Conservation (phyloP, 371 early-diverging fungal species). For the Saksenaea oblongispora region DNA sequence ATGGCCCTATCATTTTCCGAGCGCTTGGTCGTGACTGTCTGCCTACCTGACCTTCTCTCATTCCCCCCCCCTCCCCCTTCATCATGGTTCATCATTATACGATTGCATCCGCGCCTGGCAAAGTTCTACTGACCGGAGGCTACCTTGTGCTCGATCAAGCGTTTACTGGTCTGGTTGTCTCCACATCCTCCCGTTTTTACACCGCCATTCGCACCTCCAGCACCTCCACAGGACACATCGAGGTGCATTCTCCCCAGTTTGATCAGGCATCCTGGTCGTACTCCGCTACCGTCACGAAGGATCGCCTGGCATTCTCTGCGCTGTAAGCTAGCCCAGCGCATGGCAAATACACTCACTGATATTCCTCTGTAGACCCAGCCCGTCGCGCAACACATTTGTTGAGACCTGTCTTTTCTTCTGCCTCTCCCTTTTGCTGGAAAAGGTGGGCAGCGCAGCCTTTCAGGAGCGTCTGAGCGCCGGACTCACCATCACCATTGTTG, state of each 20-base stretch:
- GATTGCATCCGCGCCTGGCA: slow-evolving; percentile 89
- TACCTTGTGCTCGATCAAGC: slow-evolving; percentile 88
- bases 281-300: slow-evolving; percentile 22
- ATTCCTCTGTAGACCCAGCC: slow-evolving; percentile 14
- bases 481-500: slow-evolving; percentile 73
- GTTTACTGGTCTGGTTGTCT: slow-evolving; percentile 83
- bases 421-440: slow-evolving; percentile 29
- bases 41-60: not conserved
- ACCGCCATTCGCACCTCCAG: slow-evolving; percentile 51
- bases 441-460: slow-evolving; percentile 21
- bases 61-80: not conserved
- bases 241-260: slow-evolving; percentile 75
- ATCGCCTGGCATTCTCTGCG: slow-evolving; percentile 16
- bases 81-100: slow-evolving; percentile 15
- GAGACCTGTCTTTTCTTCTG: slow-evolving; percentile 32
- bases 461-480: slow-evolving; percentile 31
- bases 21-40: not conserved
- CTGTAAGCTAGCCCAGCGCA: slow-evolving; percentile 18
- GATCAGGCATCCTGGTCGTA: slow-evolving; percentile 69
- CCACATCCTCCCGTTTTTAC: slow-evolving; percentile 84
- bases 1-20: no score
- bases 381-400: slow-evolving; percentile 38
- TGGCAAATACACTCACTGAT: no score
- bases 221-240: slow-evolving; percentile 32
- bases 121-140: slow-evolving; percentile 93